phyloP scores from a whole-genome alignment of 1,284 basidiomycete species.

The Clitocybe nebularis region DNA sequence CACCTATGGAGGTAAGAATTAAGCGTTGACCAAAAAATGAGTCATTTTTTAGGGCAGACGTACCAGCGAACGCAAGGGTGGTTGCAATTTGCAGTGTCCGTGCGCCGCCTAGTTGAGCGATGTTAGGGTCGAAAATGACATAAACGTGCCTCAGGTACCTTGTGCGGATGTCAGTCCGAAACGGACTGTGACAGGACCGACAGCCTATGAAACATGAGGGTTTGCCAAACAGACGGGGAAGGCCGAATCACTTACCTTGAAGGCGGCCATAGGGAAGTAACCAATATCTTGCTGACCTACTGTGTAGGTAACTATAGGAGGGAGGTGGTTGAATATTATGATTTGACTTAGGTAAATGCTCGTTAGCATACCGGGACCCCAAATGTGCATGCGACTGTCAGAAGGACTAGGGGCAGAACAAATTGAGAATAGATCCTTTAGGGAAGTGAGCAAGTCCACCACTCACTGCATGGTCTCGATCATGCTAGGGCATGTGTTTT shows the following conservation, averaged over 20 bases:
- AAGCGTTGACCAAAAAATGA: background rate
- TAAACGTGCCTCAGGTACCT: slow-evolving; percentile 8
- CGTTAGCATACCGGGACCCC: slow-evolving; percentile 26
- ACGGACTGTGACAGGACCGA: slow-evolving; percentile 26
- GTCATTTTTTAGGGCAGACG: background rate
- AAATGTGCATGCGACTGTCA: slow-evolving; percentile 31
- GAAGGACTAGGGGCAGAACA: slow-evolving; percentile 24
- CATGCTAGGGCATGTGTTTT: slow-evolving; percentile 20
- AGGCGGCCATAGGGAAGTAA: slow-evolving; percentile 36
- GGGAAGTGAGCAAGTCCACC: background rate
- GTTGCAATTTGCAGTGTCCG: slow-evolving; percentile 31
- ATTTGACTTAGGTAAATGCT: no score
- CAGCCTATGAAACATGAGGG: slow-evolving; percentile 2
- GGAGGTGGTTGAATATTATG: no score
- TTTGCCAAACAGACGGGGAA: background rate
- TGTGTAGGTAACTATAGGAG: slow-evolving; percentile 30
- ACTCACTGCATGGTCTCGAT: slow-evolving; percentile 37
- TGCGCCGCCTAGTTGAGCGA: slow-evolving; percentile 23
- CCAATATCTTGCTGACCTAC: slow-evolving; percentile 24
- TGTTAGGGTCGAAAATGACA: no score
- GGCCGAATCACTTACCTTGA: slow-evolving; percentile 19
- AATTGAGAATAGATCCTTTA: background rate
- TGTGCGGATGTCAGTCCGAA: slow-evolving; percentile 23
- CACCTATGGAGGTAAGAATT: slow-evolving; percentile 17
- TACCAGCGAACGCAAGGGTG: slow-evolving; percentile 32